Percentiles rank a stretch among this genome's conserved stretches.
Evolutionary conservation across 495 filamentous ascomycete genomes (phyloP).

Genomic region (Tuber magnatum): DNA sequence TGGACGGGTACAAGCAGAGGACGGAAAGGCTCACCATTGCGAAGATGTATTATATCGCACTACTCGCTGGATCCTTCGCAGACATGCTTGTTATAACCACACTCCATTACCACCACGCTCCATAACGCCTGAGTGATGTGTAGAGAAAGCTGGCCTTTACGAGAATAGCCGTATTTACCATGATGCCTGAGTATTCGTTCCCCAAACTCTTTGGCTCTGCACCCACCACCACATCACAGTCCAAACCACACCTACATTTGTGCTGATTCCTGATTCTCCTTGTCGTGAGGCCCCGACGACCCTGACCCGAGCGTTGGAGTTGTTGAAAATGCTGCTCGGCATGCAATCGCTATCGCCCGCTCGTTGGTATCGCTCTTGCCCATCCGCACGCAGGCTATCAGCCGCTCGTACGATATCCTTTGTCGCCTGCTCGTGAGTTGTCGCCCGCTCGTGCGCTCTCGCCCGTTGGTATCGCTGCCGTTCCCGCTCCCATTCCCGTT

Average conservation of each 20-base stretch:
- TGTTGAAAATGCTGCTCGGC: no score
- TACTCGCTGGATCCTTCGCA: conserved; percentile 26
- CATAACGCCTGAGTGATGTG: conserved; percentile 34
- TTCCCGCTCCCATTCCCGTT: no score
- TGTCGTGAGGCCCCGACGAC: neutral
- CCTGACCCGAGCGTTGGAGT: neutral
- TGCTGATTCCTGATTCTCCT: neutral
- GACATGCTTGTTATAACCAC: conserved; percentile 28
- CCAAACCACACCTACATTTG: neutral
- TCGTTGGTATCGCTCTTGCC: no score
- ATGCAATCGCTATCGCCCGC: no score
- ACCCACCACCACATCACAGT: neutral
- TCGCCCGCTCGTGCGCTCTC: no score
- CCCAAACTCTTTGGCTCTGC: neutral
- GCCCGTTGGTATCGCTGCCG: no score
- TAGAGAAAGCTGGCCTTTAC: conserved; percentile 32
- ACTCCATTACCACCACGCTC: conserved; percentile 35
- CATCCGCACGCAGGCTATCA: no score
- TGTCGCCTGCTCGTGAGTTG: no score
- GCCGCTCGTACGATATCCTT: no score
- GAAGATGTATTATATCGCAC: conserved; percentile 34
- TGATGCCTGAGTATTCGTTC: conserved; percentile 14
- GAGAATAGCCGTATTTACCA: conserved; percentile 31
- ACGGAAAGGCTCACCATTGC: conserved; percentile 34
- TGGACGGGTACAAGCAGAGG: neutral